phyloP scores from a whole-genome alignment of 306 rosid genomes.

The Trifolium dubium region DNA sequence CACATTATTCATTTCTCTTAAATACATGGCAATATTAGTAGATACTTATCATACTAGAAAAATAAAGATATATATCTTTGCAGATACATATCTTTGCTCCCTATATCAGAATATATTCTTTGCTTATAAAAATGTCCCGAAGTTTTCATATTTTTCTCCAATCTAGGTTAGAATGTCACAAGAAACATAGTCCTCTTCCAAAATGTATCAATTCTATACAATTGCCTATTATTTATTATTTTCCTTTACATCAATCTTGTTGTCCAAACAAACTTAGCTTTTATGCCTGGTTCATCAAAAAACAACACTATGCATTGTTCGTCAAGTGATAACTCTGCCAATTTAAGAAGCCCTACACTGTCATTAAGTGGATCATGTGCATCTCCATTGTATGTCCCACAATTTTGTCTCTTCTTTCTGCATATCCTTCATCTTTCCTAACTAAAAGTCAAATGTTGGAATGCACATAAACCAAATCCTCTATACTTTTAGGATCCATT shows the following conservation, averaged over 20 bases:
- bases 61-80: background rate
- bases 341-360: background rate
- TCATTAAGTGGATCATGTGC: too few species aligned
- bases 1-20: background rate
- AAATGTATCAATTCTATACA: too few species aligned
- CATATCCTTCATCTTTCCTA: background rate
- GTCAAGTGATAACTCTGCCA: background rate
- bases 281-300: background rate
- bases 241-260: background rate
- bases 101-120: background rate
- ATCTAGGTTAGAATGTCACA: background rate
- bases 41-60: background rate
- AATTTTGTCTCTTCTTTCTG: background rate
- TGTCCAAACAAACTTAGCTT: slow-evolving; percentile 1
- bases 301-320: background rate
- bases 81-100: background rate
- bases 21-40: background rate
- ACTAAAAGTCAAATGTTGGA: background rate
- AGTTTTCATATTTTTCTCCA: background rate
- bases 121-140: background rate
- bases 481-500: background rate
- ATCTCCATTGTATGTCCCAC: background rate
- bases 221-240: background rate
- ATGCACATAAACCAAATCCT: background rate
- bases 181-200: background rate